These are phyloP conservation scores for Neurospora sp. DNA, from an alignment of 495 filamentous ascomycete genomes.

Conservation along the genomic window DNA sequence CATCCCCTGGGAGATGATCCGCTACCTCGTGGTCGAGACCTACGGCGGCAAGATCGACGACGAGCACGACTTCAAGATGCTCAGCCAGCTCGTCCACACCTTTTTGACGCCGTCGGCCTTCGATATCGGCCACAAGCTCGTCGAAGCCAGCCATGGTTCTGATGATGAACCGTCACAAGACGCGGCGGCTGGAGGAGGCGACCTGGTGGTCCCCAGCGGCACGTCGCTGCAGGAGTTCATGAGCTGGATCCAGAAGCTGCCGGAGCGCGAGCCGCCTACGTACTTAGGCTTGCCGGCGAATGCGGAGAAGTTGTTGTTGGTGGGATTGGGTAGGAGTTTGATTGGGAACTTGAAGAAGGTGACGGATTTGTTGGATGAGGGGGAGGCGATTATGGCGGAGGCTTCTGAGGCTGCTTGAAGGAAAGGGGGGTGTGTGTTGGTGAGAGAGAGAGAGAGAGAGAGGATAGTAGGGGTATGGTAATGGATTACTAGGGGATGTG, in stretches of 20 bases:
- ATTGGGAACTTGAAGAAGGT: conserved; percentile 76
- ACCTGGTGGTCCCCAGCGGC: conserved; percentile 63
- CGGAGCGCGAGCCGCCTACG: conserved; percentile 91
- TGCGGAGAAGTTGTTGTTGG: conserved; percentile 89
- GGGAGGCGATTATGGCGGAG: conserved; percentile 82
- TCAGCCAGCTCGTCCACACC: conserved; percentile 59
- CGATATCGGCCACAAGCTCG: conserved; percentile 82
- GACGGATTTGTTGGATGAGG: conserved; percentile 80
- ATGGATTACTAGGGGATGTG: neutral
- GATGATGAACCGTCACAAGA: conserved; percentile 27
- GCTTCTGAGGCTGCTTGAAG: neutral
- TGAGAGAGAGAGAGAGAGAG: neutral
- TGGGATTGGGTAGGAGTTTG: conserved; percentile 79
- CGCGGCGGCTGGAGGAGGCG: conserved; percentile 24
- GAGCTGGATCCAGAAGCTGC: conserved; percentile 82
- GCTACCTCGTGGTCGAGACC: conserved; percentile 80
- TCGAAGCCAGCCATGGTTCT: conserved; percentile 19
- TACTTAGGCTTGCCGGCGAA: conserved; percentile 95
- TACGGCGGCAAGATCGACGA: conserved; percentile 98
- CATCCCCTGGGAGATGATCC: conserved; percentile 96
- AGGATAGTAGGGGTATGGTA: neutral
- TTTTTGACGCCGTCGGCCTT: conserved; percentile 81
- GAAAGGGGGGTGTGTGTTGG: neutral
- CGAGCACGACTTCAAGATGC: conserved; percentile 67
- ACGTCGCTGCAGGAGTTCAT: conserved; percentile 81